phyloP scores from a whole-genome alignment of 176 grass and related monocot species.

The Eleusine indica region DNA sequence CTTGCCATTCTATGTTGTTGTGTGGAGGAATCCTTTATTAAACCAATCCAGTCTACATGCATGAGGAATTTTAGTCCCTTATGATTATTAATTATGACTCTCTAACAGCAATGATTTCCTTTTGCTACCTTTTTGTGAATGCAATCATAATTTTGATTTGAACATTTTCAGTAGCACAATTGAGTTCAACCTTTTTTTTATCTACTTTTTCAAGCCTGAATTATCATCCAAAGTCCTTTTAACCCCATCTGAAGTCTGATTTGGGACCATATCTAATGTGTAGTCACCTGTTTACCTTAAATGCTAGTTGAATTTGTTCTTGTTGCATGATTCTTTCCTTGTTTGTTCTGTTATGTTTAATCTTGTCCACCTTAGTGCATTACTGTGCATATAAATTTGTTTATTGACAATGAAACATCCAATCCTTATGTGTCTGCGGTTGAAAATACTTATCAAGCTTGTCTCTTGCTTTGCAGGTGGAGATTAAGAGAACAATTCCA shows the following conservation, averaged over 20 bases:
- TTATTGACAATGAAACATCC: background rate
- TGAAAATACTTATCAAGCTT: slow-evolving; percentile 17
- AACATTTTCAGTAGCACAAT: background rate
- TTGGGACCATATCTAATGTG: background rate
- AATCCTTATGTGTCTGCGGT: background rate
- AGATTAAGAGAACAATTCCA: slow-evolving; percentile 96
- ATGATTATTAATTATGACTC: background rate
- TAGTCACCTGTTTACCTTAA: background rate
- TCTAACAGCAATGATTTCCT: background rate
- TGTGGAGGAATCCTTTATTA: background rate
- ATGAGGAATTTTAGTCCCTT: background rate
- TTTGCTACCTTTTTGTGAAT: background rate
- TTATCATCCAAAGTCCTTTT: background rate
- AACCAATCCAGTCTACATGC: background rate
- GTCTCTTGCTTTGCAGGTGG: slow-evolving; percentile 66
- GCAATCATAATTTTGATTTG: background rate
- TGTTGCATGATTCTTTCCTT: background rate
- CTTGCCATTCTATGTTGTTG: background rate
- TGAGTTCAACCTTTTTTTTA: background rate
- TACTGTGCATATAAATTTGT: slow-evolving; percentile 8
- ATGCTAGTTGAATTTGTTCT: background rate
- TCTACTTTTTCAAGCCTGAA: background rate
- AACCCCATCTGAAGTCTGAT: background rate
- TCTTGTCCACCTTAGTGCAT: background rate
- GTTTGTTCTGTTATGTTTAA: background rate